These are phyloP conservation scores for Paecilomyces fulvus DNA, from an alignment of 2,329 filamentous ascomycete species.

Conservation along the genomic window DNA sequence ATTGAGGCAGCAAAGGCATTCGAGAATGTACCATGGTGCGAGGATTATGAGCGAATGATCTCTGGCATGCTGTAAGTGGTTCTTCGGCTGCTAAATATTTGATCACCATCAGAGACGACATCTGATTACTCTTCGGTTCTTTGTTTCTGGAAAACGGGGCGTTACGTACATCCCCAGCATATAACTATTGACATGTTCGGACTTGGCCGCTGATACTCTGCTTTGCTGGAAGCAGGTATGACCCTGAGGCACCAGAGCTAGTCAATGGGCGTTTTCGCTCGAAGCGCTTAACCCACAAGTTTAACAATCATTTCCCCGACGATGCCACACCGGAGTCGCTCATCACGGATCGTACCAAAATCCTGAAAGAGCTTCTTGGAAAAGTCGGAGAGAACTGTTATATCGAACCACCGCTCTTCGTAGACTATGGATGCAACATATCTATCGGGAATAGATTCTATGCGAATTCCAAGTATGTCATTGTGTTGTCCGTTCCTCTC, in stretches of 20 bases:
- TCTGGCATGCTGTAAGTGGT: conserved; percentile 15
- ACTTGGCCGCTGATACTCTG: not conserved
- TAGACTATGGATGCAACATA: conserved; percentile 60
- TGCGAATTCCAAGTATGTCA: conserved; percentile 19
- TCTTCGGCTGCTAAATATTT: not conserved
- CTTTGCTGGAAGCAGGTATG: conserved; percentile 38
- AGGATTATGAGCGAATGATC: conserved; percentile 19
- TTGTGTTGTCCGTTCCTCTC: not conserved
- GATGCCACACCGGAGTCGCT: conserved; percentile 37
- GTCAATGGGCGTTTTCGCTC: conserved; percentile 45
- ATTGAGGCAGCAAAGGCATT: conserved; percentile 6
- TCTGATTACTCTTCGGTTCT: not conserved
- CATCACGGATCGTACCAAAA: conserved; percentile 32
- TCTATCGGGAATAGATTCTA: conserved; percentile 52
- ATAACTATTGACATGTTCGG: not conserved
- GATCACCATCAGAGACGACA: not conserved
- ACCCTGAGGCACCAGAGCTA: conserved; percentile 42
- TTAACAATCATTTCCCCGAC: conserved; percentile 49
- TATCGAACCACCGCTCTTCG: conserved; percentile 52
- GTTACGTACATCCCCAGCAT: not conserved
- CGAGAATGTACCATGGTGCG: conserved; percentile 14
- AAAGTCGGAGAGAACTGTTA: conserved; percentile 44
- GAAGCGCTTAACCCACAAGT: conserved; percentile 49
- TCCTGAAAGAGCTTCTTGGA: conserved; percentile 46
- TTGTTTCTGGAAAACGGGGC: not conserved